Percentiles rank a stretch among this genome's conserved stretches.
phyloP scores from a whole-genome alignment of 2,329 filamentous ascomycete genomes.

The Pseudophaeomoniella oleicola region DNA sequence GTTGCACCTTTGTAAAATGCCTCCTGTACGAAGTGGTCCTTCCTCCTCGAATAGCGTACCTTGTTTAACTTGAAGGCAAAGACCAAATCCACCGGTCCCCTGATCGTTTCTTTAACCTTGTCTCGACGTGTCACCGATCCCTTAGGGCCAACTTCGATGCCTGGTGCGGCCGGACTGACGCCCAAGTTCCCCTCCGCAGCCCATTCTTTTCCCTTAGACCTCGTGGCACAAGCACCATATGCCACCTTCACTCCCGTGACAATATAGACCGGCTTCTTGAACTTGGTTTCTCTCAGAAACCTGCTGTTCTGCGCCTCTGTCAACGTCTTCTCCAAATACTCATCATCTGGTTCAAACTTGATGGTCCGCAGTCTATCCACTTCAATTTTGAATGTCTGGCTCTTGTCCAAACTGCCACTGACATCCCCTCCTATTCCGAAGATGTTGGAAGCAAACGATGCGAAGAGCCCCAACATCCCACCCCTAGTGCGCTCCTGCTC shows the following conservation, averaged over 20 bases:
- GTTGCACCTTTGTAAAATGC: constrained; percentile 1
- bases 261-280: constrained; percentile 1
- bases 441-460: constrained; percentile 1
- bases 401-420: constrained; percentile 1
- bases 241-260: constrained; percentile 3
- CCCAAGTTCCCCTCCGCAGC: constrained; percentile 1
- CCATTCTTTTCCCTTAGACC: constrained; percentile 1
- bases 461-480: constrained; percentile 2
- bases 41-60: constrained; percentile 2
- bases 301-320: not conserved
- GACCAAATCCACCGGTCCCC: constrained; percentile 10
- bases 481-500: constrained; percentile 1
- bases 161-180: constrained; percentile 2
- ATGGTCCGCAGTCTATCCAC: constrained; percentile 2
- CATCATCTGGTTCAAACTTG: constrained; percentile 2
- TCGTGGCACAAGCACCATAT: constrained; percentile 1
- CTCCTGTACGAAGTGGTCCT: constrained; percentile 2
- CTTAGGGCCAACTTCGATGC: constrained; percentile 2
- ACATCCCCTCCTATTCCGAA: constrained; percentile 1
- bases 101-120: constrained; percentile 6
- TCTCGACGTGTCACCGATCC: constrained; percentile 1
- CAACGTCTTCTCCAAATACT: constrained; percentile 2
- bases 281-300: constrained; percentile 1
- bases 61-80: constrained; percentile 6
- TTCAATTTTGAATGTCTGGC: constrained; percentile 1